Base-by-base conservation (phyloP, 805 yeast genomes). In the Metschnikowia drakensbergensis region DNA sequence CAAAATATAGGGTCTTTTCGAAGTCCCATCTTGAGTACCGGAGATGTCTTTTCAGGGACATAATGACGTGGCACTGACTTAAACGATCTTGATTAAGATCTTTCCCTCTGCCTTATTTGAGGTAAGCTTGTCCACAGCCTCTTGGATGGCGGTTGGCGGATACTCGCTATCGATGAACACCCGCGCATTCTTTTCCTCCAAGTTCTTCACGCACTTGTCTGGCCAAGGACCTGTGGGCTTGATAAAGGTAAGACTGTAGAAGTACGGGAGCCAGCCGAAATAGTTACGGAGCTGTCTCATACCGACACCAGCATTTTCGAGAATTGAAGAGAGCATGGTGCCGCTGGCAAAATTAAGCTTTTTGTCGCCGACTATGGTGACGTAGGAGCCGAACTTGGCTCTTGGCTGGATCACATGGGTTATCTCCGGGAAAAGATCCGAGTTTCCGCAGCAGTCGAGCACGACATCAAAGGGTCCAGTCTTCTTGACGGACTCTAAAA, bases 371-470 rank as follows among this genome's bases (percentile, higher is more conserved):
- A 67, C 74, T 47, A 83, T 69, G 7, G 85, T 73, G 8, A 74
- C 64, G 57, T 75, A 86, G 5, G 82, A 74, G 9, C 80, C 76
- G 26, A 63, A 52, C 4, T 53, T 53, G 23, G 39, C 17, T 43
- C 68, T 68, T 33, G 78, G 73, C 54, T 79, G 77, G 52, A 86
- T 65, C 72, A 68, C 35, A 5, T 67, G 55, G 4, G 66, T 58
- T 46, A 79, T 68, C 9, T 72, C 62, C 3, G 69, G 61, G 46
- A 81, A 71, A 22, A 83, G 73, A 17, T 75, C 79, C 26, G 61
- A 61, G 47, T 77, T 79, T 34, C 96, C 91, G 45, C 79, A 80
- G 46, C 84, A 74, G 66, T 88, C 96, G 28, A 82, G 60, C 38
- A 86, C 79, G 8, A 77, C 60, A 58, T 85, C 88, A 57, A 82